phyloP scores from a whole-genome alignment of 2,329 filamentous ascomycete species.

The Zarea fungicola region DNA sequence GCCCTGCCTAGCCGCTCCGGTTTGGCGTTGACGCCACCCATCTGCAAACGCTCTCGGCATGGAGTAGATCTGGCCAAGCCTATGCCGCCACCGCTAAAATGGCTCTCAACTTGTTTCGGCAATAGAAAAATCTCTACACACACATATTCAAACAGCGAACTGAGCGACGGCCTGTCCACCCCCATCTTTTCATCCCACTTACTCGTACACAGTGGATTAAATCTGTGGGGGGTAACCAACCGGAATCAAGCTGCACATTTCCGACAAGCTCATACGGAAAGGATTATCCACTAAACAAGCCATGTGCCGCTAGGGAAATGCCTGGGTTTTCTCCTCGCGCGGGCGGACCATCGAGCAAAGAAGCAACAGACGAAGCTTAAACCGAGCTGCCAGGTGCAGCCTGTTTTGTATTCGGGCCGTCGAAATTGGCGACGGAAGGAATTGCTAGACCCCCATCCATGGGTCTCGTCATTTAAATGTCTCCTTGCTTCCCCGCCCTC shows the following conservation, averaged over 20 bases:
- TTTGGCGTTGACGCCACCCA: neutral
- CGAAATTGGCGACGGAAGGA: no score
- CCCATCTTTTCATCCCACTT: constrained; percentile 10
- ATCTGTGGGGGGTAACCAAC: neutral
- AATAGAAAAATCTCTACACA: neutral
- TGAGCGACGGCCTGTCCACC: no score
- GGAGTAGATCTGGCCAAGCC: constrained; percentile 4
- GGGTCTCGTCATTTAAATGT: neutral
- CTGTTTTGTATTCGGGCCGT: no score
- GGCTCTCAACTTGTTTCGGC: neutral
- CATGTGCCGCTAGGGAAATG: neutral
- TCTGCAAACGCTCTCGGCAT: no score
- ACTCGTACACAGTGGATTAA: neutral
- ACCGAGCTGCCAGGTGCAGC: no score
- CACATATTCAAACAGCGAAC: no score
- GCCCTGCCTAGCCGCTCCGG: neutral
- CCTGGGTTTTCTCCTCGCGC: no score
- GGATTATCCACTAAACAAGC: neutral
- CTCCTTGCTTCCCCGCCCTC: neutral
- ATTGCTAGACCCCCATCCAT: neutral
- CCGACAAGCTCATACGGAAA: constrained; percentile 5
- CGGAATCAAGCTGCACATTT: neutral
- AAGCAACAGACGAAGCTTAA: no score
- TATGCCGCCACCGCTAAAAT: constrained; percentile 2
- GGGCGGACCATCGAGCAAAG: no score